A percentile compares a stretch with the other conserved stretches of the same genome.
Conservation (phyloP, 2,329 filamentous ascomycete species). For the Aspergillus hiratsukae region DNA sequence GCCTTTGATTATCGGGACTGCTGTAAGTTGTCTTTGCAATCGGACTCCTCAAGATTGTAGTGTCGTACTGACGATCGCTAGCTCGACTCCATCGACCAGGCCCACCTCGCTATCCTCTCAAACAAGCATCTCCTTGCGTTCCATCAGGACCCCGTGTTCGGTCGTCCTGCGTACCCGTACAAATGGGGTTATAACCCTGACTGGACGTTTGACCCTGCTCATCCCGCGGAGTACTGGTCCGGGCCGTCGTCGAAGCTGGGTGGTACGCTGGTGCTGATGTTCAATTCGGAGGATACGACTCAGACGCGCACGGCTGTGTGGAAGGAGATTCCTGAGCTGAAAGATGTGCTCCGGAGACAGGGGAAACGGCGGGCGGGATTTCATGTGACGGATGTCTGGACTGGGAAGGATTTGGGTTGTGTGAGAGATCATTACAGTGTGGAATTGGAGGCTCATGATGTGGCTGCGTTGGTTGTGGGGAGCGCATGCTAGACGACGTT, state of each 20-base stretch:
- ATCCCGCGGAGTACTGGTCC: conserved; percentile 36
- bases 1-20: conserved; percentile 47
- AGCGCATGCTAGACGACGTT: conserved; percentile 1
- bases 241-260: conserved; percentile 24
- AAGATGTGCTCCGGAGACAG: not conserved
- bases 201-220: conserved; percentile 29
- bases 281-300: conserved; percentile 24
- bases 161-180: conserved; percentile 42
- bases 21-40: conserved; percentile 17
- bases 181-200: conserved; percentile 35
- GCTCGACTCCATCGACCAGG: conserved; percentile 33
- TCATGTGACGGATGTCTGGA: conserved; percentile 27
- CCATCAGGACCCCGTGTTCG: conserved; percentile 45
- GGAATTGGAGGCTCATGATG: conserved; percentile 26
- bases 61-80: conserved; percentile 13
- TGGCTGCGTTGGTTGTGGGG: conserved; percentile 26
- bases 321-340: conserved; percentile 28
- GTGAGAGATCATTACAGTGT: conserved; percentile 20
- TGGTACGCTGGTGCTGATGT: conserved; percentile 29
- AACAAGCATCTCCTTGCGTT: conserved; percentile 41
- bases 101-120: conserved; percentile 39
- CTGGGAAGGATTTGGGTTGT: conserved; percentile 27
- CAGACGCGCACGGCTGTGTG: conserved; percentile 24
- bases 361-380: conserved; percentile 8
- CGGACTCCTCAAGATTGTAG: too few species aligned